Conservation (phyloP, 2,329 filamentous ascomycete species). For the Colletotrichum coccodes region DNA sequence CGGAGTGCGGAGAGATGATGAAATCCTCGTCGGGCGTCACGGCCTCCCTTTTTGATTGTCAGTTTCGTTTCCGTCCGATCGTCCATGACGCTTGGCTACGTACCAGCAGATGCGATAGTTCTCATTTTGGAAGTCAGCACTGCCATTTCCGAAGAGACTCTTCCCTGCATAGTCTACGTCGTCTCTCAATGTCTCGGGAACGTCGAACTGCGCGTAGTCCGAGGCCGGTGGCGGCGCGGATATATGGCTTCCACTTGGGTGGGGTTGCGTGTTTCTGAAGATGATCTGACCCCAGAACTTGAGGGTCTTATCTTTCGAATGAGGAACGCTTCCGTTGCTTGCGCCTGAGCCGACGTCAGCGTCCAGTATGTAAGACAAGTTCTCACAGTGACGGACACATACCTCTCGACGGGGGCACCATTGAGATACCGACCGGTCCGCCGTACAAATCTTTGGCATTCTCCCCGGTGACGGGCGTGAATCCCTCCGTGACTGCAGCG, state of each 20-base stretch:
- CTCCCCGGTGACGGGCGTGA: slow-evolving; percentile 52
- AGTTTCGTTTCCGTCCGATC: not conserved
- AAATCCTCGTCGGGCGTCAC: slow-evolving; percentile 62
- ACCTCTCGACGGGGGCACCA: slow-evolving; percentile 23
- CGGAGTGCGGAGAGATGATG: slow-evolving; percentile 58
- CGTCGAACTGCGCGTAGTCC: slow-evolving; percentile 65
- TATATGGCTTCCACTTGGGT: slow-evolving; percentile 54
- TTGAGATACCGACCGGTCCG: slow-evolving; percentile 52
- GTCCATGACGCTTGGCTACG: not conserved
- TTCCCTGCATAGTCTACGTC: slow-evolving; percentile 61
- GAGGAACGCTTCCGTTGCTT: slow-evolving; percentile 59
- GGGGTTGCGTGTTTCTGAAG: slow-evolving; percentile 57
- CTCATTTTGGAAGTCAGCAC: slow-evolving; percentile 60
- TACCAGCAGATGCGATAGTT: slow-evolving; percentile 68
- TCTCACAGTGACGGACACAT: not conserved
- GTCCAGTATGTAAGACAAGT: not conserved
- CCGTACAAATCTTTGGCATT: slow-evolving; percentile 50
- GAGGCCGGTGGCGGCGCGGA: slow-evolving; percentile 57
- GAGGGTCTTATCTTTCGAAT: slow-evolving; percentile 47
- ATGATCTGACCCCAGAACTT: slow-evolving; percentile 64
- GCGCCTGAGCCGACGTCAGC: not conserved
- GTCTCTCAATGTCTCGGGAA: slow-evolving; percentile 55
- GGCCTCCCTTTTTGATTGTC: slow-evolving; percentile 56
- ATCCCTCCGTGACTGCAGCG: slow-evolving; percentile 61
- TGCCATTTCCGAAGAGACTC: slow-evolving; percentile 63